These are phyloP conservation scores for Nissolia schottii DNA, from an alignment of 306 rosid species.

Conservation along the genomic window DNA sequence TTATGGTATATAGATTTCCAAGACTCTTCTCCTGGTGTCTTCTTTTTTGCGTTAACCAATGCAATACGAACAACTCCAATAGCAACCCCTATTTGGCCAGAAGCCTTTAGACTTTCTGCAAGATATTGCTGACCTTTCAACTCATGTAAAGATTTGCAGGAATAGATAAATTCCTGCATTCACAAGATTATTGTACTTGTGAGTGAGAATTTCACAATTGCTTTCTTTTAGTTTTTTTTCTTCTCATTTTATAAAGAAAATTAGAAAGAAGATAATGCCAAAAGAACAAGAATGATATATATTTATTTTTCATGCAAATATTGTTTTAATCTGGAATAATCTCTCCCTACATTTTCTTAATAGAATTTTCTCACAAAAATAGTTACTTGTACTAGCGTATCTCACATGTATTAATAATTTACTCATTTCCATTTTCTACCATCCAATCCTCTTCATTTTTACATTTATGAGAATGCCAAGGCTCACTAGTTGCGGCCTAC, in stretches of 20 bases:
- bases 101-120: constrained; percentile 49
- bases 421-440: background rate
- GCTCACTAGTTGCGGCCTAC: background rate
- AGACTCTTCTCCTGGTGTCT: constrained; percentile 39
- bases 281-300: background rate
- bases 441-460: background rate
- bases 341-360: background rate
- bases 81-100: constrained; percentile 53
- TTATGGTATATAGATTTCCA: constrained; percentile 44
- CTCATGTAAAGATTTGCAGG: constrained; percentile 52
- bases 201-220: background rate
- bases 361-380: too few relatives aligned
- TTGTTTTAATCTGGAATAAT: background rate
- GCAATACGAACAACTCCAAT: constrained; percentile 55
- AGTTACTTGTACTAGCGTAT: too few relatives aligned
- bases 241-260: background rate
- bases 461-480: background rate
- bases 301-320: background rate
- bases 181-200: background rate
- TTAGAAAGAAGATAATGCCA: background rate
- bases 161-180: constrained; percentile 60
- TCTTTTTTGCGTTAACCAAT: constrained; percentile 36
- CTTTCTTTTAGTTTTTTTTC: background rate
- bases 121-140: constrained; percentile 47
- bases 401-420: background rate